Evolutionary conservation across 2,329 filamentous ascomycete species (phyloP).

Genomic region (Knufia fluminis): DNA sequence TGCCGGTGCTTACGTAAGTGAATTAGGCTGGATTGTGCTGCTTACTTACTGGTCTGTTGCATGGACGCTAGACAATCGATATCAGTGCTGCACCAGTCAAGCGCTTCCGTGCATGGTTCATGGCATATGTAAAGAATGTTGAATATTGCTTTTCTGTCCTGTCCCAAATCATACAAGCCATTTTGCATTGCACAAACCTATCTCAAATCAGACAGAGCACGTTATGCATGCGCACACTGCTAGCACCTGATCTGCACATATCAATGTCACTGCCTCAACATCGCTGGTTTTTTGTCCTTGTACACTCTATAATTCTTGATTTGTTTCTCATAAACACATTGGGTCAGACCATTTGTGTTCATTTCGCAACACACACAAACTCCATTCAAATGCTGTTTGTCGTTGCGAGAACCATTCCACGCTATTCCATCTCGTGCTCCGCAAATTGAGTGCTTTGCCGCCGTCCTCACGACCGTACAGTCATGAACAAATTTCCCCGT

Average conservation of each 20-base stretch:
- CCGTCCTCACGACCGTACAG: neutral
- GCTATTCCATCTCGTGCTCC: neutral
- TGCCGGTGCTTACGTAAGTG: no score
- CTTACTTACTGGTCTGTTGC: no score
- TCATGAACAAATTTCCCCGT: slow-evolving; percentile 2
- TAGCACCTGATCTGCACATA: neutral
- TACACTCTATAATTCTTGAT: slow-evolving; percentile 9
- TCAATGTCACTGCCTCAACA: neutral
- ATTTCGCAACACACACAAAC: neutral
- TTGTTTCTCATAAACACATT: no score
- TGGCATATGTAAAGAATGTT: no score
- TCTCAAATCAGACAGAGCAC: no score
- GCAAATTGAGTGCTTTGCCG: neutral
- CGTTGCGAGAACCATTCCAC: neutral
- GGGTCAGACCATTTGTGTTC: neutral
- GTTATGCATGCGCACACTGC: neutral
- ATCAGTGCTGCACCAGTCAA: no score
- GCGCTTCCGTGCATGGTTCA: no score
- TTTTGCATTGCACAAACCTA: neutral
- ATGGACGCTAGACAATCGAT: no score
- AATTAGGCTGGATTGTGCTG: no score
- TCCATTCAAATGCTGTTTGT: slow-evolving; percentile 4
- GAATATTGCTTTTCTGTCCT: neutral
- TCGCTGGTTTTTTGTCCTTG: neutral
- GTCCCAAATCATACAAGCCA: neutral